Evolutionary conservation across 2,329 filamentous ascomycete genomes (phyloP).

Genomic region (Nannizziopsis barbatae): DNA sequence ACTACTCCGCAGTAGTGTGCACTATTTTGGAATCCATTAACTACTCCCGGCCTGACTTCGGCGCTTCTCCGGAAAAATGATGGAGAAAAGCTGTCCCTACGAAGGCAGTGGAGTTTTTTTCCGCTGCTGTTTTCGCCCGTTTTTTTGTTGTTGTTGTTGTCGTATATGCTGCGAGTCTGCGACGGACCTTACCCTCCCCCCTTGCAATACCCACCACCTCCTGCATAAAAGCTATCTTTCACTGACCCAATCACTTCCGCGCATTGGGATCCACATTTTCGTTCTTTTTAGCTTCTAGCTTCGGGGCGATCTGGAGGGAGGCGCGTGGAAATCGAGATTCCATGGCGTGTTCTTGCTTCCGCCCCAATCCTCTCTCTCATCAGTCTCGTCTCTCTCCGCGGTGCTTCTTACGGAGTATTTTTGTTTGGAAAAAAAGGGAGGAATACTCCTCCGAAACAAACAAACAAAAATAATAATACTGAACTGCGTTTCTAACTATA

Average conservation of each 20-base stretch:
- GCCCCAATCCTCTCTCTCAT: not conserved
- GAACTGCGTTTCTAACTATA: no score
- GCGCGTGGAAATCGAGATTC: conserved; percentile 8
- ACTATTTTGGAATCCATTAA: no score
- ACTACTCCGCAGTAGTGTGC: no score
- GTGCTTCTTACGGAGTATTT: no score
- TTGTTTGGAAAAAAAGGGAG: no score
- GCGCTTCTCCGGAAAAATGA: not conserved
- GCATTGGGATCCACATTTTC: conserved; percentile 1
- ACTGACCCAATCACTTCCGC: conserved; percentile 1
- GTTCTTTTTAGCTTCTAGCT: conserved; percentile 9
- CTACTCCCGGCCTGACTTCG: no score
- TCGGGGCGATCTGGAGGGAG: conserved; percentile 2
- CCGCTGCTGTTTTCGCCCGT: not conserved
- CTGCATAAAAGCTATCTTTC: conserved; percentile 5
- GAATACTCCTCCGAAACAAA: no score
- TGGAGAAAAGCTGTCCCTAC: no score
- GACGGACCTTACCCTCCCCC: conserved; percentile 3
- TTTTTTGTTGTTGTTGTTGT: not conserved
- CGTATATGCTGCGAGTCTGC: conserved; percentile 5
- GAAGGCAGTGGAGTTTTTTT: not conserved
- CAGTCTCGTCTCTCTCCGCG: not conserved
- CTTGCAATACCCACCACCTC: not conserved
- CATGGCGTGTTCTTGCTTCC: not conserved
- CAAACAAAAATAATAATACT: no score